Percentiles rank a stretch among this genome's conserved stretches.
Evolutionary conservation across 1,139 yeast genomes (phyloP).

Genomic region (Saccharomyces hybrid): DNA sequence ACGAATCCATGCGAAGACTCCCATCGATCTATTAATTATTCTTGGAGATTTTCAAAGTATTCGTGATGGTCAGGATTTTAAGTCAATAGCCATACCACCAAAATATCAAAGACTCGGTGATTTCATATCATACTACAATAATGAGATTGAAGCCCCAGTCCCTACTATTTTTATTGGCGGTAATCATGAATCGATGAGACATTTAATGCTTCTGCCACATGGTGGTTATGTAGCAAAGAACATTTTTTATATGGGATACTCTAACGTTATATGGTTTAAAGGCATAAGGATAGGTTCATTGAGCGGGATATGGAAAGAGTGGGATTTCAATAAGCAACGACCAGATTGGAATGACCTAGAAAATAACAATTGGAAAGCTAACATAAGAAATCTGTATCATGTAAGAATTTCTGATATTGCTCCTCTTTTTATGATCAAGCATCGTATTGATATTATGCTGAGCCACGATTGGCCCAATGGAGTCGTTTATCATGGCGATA

Average conservation of each 20-base stretch:
- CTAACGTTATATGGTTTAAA: slow-evolving; percentile 63
- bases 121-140: slow-evolving; percentile 65
- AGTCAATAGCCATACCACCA: slow-evolving; percentile 54
- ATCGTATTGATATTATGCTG: slow-evolving; percentile 40
- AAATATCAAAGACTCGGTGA: slow-evolving; percentile 62
- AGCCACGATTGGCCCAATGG: slow-evolving; percentile 97
- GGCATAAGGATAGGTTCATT: slow-evolving; percentile 75
- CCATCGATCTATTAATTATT: slow-evolving; percentile 62
- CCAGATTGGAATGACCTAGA: slow-evolving; percentile 19
- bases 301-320: slow-evolving; percentile 71
- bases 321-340: slow-evolving; percentile 37
- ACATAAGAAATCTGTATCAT: slow-evolving; percentile 63
- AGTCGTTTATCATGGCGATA: slow-evolving; percentile 59
- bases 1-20: slow-evolving; percentile 14
- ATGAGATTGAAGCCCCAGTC: slow-evolving; percentile 58
- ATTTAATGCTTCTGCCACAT: slow-evolving; percentile 60
- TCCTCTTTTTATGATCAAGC: slow-evolving; percentile 42
- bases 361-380: slow-evolving; percentile 33
- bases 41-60: slow-evolving; percentile 79
- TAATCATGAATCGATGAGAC: slow-evolving; percentile 85
- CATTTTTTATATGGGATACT: slow-evolving; percentile 80
- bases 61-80: slow-evolving; percentile 55
- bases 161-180: slow-evolving; percentile 87
- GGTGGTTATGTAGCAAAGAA: slow-evolving; percentile 97
- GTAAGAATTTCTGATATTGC: slow-evolving; percentile 56